These are phyloP conservation scores for Phoma sp. DNA, from an alignment of 2,329 filamentous ascomycete genomes.

Conservation along the genomic window DNA sequence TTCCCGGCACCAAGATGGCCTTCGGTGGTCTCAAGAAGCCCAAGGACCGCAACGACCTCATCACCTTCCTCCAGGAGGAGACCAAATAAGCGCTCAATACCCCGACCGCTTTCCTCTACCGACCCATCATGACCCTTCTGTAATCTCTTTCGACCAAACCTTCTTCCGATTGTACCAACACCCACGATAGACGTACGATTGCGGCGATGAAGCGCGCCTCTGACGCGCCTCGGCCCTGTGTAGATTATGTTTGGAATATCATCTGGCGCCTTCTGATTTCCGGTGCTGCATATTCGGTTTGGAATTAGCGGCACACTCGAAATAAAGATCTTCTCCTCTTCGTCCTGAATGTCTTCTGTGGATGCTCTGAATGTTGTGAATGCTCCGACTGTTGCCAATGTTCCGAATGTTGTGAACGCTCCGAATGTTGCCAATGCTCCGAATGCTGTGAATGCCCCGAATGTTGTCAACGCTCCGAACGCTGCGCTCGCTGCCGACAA, in stretches of 20 bases:
- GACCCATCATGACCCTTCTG: conserved; percentile 38
- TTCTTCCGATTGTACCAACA: conserved; percentile 48
- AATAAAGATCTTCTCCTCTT: conserved; percentile 48
- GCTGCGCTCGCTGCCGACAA: too few species aligned
- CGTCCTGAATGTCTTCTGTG: background rate
- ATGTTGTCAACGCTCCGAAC: too few species aligned
- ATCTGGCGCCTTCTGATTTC: conserved; percentile 41
- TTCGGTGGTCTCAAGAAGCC: conserved; percentile 99
- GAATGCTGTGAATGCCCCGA: too few species aligned
- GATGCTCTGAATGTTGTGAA: too few species aligned
- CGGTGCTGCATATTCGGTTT: conserved; percentile 46
- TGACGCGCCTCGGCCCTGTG: conserved; percentile 36
- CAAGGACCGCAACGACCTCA: conserved; percentile 98
- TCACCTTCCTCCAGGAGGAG: conserved; percentile 79
- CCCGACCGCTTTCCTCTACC: conserved; percentile 19
- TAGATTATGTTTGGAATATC: conserved; percentile 48
- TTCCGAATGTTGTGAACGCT: too few species aligned
- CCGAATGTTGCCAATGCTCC: too few species aligned
- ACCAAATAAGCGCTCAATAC: conserved; percentile 67
- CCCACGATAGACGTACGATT: conserved; percentile 51
- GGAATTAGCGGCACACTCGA: conserved; percentile 46
- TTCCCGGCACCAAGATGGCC: conserved; percentile 99
- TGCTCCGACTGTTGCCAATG: too few species aligned
- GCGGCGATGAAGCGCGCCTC: conserved; percentile 33
- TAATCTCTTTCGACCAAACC: conserved; percentile 34